Evolutionary conservation across 805 yeast species (phyloP), one percentile per base, ranked within the genome.

Genomic region (Candida odintsovae): DNA sequence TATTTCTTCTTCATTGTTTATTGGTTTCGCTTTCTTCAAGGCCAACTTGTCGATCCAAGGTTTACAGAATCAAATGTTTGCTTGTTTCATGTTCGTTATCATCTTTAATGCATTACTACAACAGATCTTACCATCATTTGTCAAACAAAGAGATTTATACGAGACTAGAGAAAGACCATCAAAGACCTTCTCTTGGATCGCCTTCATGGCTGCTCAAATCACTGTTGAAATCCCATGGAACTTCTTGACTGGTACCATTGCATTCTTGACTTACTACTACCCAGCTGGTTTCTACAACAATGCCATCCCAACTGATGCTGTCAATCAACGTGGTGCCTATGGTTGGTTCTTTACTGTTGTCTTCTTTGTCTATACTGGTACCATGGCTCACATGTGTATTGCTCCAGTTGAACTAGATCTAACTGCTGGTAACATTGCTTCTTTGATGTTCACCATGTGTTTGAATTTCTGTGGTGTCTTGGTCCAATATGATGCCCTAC

Each of bases 31-130:
- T 4, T 82, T 83, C 65, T 86, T 77, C 71, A 81, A 80, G 51
- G 86, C 92, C 23, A 70, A 72, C 48, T 74, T 71, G 21, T 73
- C 87, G 2, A 58, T 75, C 41, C 92, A 79, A 66, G 83, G 86
- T 60, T 63, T 86, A 57, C 95, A 88, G 64, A 86, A 87, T 66
- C 94, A 84, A 68, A 80, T 86, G 89, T 78, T 84, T 56, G 72
- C 89, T 4, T 59, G 83, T 37, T 86, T 86, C 68, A 83, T 85
- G 89, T 75, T 80, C 56, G 59, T 78, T 36, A 72, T 77, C 55
- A 67, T 75, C 42, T 73, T 80, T 65, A 72, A 73, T 52, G 80
- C 85, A 22, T 58, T 81, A 55, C 58, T 80, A 41, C 78, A 81
- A 54, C 90, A 84, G 62, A 71, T 77, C 66, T 64, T 82, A 52